Base-by-base conservation (phyloP, 2,329 filamentous ascomycete species). In the Fusarium beomiforme region DNA sequence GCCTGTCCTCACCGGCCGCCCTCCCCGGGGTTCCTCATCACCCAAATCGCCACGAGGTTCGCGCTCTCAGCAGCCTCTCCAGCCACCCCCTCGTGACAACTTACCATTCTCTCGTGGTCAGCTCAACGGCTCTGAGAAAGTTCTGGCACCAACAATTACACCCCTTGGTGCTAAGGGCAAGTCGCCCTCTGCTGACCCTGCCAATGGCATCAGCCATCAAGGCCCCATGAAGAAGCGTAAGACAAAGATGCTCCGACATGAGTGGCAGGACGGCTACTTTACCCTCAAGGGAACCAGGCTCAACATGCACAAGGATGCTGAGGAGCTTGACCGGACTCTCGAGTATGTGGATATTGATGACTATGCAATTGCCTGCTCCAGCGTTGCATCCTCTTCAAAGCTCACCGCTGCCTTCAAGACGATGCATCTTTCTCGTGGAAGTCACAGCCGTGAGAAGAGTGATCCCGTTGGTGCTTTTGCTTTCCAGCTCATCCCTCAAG, bases 161-260 rank as follows among this genome's bases (percentile, higher is more conserved):
- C 73, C 78, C 71, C 31, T 76, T 23, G 71, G 62, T 26, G 58
- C 77, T 73, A 62, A 79, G 49, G 66, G 51, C 23, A 78, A 78
- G 56, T 73, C 70, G 23, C 75, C 80, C 17, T 71, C 76, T 57
- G 70, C 78, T 61, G 73, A 77, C 73, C 80, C 81, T 64, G 77
- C 79, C 54, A 83, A 86, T 57, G 89, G 89, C 61, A 82, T 92
- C 69, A 88, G 89, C 36, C 93, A 95, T 81, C 89, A 93, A 53
- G 96, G 96, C 3, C 94, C 91, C 81, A 97, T 99, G 90, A 95
- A 94, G 86, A 97, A 97, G 86, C 93, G 95, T 78, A 94, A 94
- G 84, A 97, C 92, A 36, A 91, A 90, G 77, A 90, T 97, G 85
- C 88, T 97, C 67, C 93, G 94, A 44, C 93, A 97, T 80, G 95